Evolutionary conservation across 1,139 yeast species (phyloP), one percentile per base, ranked within the genome.

Genomic region (Yamadazyma songkhlaensis): DNA sequence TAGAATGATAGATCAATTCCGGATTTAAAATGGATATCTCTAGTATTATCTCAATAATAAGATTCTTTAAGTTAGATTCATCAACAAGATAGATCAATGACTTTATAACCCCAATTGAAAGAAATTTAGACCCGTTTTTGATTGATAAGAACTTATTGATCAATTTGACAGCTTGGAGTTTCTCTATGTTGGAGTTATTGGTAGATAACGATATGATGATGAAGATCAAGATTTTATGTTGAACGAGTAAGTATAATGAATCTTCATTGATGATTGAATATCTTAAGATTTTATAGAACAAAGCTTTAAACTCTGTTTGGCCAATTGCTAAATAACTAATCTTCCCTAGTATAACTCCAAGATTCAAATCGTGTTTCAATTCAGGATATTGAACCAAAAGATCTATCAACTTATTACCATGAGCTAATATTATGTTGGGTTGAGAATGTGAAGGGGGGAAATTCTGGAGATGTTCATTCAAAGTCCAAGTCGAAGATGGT

Each of bases 161-260:
- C 23, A 90, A 64, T 50, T 83, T 84, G 27, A 92, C 51, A 0
- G 96, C 95, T 52, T 90, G 90, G 32, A 81, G 81, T 45, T 92
- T 74, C 52, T 90, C 97, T 3, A 78, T 59, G 22, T 78, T 68
- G 11, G 75, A 60, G 24, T 67, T 58, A 6, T 59, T 65, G 39
- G 80, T 79, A 0, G 87, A 73, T 36, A 92, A 62, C 0, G 94
- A 72, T 13, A 81, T 67, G 4, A 86, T 76, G 9, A 89, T 59
- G 48, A 82, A 77, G 4, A 77, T 72, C 43, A 87, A 85, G 9
- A 87, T 54, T 41, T 79, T 75, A 34, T 71, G 62, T 23, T 72
- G 67, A 30, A 80, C 65, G 30, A 72, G 52, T 9, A 72, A 63
- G 23, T 53, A 49, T 14, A 81, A 53, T 2, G 88, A 75, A 10